These are phyloP conservation scores for Penstemon eatonii DNA, from an alignment of 257 asterid species.

Conservation along the genomic window DNA sequence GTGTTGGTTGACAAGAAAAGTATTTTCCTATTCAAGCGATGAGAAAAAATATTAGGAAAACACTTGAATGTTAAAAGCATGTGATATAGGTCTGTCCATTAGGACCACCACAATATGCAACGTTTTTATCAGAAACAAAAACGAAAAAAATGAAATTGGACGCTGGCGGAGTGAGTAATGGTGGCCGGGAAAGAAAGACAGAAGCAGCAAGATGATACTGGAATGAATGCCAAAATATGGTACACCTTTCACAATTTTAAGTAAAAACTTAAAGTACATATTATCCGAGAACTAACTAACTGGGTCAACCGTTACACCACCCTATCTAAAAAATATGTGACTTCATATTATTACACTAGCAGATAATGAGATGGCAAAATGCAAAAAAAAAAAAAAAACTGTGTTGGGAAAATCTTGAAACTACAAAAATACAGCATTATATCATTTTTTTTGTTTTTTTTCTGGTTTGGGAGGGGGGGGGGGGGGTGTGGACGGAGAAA, in stretches of 20 bases:
- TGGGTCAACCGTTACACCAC: not conserved
- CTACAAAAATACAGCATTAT: constrained; percentile 5
- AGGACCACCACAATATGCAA: no score
- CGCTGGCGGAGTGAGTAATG: no score
- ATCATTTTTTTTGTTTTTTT: not conserved
- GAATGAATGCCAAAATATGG: not conserved
- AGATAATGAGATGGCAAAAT: not conserved
- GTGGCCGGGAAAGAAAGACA: not conserved
- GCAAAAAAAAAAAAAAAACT: not conserved
- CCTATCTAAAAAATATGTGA: not conserved
- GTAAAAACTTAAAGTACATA: not conserved
- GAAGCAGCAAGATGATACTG: not conserved
- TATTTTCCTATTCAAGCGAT: no score
- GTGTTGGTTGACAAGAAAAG: no score
- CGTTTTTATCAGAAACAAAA: no score
- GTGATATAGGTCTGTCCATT: no score
- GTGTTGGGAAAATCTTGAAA: not conserved
- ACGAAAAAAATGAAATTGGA: no score
- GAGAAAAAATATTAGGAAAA: no score
- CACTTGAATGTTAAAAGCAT: no score
- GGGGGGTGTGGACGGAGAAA: constrained; percentile 2
- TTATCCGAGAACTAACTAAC: not conserved
- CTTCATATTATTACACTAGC: constrained; percentile 19
- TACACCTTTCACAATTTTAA: not conserved
- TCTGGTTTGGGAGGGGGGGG: no score